Percentiles rank a stretch among this genome's conserved stretches.
Evolutionary conservation across 495 filamentous ascomycete species (phyloP).

Genomic region (Podospora pseudopauciseta): DNA sequence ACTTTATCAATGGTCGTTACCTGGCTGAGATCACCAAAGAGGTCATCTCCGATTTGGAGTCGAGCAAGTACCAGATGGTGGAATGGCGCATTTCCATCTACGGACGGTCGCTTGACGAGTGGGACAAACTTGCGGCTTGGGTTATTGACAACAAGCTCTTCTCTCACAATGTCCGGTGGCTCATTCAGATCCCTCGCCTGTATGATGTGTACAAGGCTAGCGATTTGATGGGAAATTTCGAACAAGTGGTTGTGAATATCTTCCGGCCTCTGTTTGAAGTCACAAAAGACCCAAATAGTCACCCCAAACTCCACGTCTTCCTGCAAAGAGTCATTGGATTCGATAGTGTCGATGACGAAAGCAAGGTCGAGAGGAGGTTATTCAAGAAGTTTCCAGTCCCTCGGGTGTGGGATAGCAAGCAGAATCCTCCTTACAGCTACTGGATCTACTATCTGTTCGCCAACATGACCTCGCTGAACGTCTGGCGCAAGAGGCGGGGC

Average conservation of each 20-base stretch:
- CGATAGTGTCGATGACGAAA: slow-evolving; percentile 97
- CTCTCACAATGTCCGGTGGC: slow-evolving; percentile 95
- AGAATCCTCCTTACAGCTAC: slow-evolving; percentile 97
- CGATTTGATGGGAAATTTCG: slow-evolving; percentile 79
- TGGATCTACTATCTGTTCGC: slow-evolving; percentile 98
- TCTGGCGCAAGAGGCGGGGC: slow-evolving; percentile 81
- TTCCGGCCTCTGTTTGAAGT: slow-evolving; percentile 95
- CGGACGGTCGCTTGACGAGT: slow-evolving; percentile 85
- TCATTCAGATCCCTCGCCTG: slow-evolving; percentile 90
- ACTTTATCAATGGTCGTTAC: slow-evolving; percentile 93
- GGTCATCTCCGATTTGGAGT: slow-evolving; percentile 95
- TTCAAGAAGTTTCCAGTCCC: slow-evolving; percentile 93
- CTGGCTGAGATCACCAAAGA: slow-evolving; percentile 96
- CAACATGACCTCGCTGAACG: slow-evolving; percentile 89
- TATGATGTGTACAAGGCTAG: slow-evolving; percentile 94
- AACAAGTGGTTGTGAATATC: slow-evolving; percentile 85
- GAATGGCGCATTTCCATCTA: slow-evolving; percentile 99
- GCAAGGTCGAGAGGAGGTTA: slow-evolving; percentile 86
- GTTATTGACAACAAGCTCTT: slow-evolving; percentile 99
- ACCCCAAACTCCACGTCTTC: slow-evolving; percentile 93
- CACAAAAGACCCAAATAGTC: slow-evolving; percentile 77
- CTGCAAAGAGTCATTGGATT: slow-evolving; percentile 93
- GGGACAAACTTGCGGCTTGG: slow-evolving; percentile 97
- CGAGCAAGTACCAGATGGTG: slow-evolving; percentile 99
- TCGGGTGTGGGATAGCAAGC: slow-evolving; percentile 78